Evolutionary conservation across 805 yeast genomes (phyloP), one percentile per base, ranked within the genome.

Genomic region (Danielia oregonensis): DNA sequence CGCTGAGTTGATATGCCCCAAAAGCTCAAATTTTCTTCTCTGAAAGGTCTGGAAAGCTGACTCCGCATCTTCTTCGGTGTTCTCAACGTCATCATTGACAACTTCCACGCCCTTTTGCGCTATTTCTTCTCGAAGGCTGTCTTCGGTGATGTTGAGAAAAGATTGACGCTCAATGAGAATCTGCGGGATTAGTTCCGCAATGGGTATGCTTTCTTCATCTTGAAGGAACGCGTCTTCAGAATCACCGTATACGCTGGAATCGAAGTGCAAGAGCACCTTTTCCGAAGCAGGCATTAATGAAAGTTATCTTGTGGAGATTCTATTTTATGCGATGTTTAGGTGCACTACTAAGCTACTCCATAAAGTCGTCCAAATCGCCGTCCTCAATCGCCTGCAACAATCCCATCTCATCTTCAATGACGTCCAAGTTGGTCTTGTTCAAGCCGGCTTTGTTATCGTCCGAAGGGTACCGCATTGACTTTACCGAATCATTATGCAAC

Each of bases 391-490:
- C 72, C 44, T 61, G 67, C 49, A 66, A 54, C 42, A 67, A 56
- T 26, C 66, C 72, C 39, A 62, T 53, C 43, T 66, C 71, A 26
- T 63, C 71, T 31, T 63, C 70, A 32, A 55, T 52, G 13, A 54
- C 47, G 30, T 65, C 66, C 39, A 57, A 52, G 32, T 44, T 54
- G 34, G 53, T 58, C 25, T 49, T 49, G 31, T 46, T 46, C 15
- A 41, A 41, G 18, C 61, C 67, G 9, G 43, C 39, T 44, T 63
- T 61, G 37, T 48, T 48, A 25, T 59, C 62, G 40, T 65, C 68
- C 24, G 56, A 51, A 7, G 96, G 95, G 62, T 86, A 93, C 52
- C 97, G 78, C 97, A 93, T 87, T 6, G 95, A 87, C 64, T 86
- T 85, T 39, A 91, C 94, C 59, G 86, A 78, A 52, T 91, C 97